Evolutionary conservation across 768 basidiomycete genomes (phyloP).

Genomic region (Tylopilus rubrobrunneus): DNA sequence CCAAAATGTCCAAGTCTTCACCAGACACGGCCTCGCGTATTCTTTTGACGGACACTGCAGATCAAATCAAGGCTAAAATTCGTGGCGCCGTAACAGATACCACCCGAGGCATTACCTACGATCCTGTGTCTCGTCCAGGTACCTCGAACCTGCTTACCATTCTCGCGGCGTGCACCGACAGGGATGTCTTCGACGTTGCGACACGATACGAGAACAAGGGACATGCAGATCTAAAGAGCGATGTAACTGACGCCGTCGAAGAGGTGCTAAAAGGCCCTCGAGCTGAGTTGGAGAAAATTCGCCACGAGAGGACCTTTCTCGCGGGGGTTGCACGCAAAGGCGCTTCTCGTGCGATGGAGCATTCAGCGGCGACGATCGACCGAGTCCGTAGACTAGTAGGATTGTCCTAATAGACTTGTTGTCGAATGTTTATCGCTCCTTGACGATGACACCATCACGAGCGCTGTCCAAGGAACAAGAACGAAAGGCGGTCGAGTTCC

Average conservation of each 20-base stretch:
- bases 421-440: constrained; percentile 13
- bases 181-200: constrained; percentile 44
- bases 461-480: constrained; percentile 58
- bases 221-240: constrained; percentile 67
- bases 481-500: constrained; percentile 55
- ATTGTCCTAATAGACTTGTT: constrained; percentile 31
- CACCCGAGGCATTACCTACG: constrained; percentile 67
- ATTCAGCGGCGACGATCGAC: constrained; percentile 60
- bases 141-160: constrained; percentile 63
- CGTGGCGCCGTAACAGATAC: constrained; percentile 86
- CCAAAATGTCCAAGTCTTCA: constrained; percentile 96
- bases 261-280: constrained; percentile 63
- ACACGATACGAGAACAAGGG: constrained; percentile 50
- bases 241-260: constrained; percentile 71
- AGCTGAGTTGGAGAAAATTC: constrained; percentile 62
- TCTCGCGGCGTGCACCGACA: constrained; percentile 65
- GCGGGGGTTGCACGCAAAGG: constrained; percentile 60
- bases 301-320: constrained; percentile 58
- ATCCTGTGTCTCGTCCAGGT: constrained; percentile 77
- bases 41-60: constrained; percentile 70
- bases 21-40: constrained; percentile 78
- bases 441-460: not conserved
- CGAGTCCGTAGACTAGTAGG: constrained; percentile 72
- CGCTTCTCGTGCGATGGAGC: constrained; percentile 53
- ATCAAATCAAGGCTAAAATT: constrained; percentile 65